Base-by-base conservation (phyloP, 2,329 filamentous ascomycete species). In the Pseudogymnoascus sp. region DNA sequence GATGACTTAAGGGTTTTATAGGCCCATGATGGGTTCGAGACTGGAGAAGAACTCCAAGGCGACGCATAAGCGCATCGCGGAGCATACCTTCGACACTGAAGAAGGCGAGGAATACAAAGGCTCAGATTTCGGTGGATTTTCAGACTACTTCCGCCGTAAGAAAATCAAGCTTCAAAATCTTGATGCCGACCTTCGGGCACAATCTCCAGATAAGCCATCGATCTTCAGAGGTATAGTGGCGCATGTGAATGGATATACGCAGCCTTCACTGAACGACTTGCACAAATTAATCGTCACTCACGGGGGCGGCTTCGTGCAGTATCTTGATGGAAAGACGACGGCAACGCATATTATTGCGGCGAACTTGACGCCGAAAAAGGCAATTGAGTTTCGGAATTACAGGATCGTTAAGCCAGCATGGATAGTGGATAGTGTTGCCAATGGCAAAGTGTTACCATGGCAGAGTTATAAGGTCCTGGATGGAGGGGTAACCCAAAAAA, bases 131-230 rank as follows among this genome's bases (percentile, higher is more conserved):
- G 91, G 91, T 26, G 93, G 93, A 7, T 96, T 97, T 71, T 77
- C 81, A 23, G 93, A 97, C 72, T 99, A 97, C 75, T 96, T 97
- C 73, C 84, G 93, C 60, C 88, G 93, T 63, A 99, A 99, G 80
- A 97, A 96, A 80, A 87, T 96, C 75, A 99, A 99, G 73, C 82
- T 99, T 3, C 95, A 97, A 75, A 99, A 99, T 71, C 83, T 95
- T 31, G 95, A 99, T 76, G 87, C 87, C 7, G 85, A 96, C 62
- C 80, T 96, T 50, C 87, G 93, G 64, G 76, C 78, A 0, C 31
- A 37, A 23, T 60, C 38, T 19, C 59, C 59, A 15, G 86, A 88
- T 68, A 91, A 89, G 67, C 91, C 92, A 9, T 86, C 85, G 66
- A 91, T 99, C 61, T 99, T 99, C 80, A 91, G 88, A 68, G 92